Evolutionary conservation across 176 grass and related monocot genomes (phyloP).

Genomic region (Luzula sylvatica): DNA sequence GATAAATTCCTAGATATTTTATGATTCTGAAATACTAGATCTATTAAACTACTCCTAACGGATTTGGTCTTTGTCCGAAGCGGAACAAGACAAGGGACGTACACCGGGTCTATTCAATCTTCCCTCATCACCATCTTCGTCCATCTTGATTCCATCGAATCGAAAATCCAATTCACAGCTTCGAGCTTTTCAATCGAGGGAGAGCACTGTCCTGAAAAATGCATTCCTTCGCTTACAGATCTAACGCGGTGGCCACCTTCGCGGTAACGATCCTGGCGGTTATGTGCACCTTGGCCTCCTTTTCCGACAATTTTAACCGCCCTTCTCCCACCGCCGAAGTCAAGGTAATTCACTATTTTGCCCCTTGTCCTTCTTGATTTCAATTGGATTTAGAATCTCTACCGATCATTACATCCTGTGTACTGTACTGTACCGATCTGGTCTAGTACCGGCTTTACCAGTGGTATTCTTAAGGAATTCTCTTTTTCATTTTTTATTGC

Average conservation of each 20-base stretch:
- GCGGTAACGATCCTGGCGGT: slow-evolving; percentile 73
- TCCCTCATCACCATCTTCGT: neutral
- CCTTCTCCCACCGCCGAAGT: slow-evolving; percentile 50
- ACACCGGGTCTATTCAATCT: neutral
- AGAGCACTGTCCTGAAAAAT: slow-evolving; percentile 17
- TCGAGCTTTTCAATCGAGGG: too few relatives aligned
- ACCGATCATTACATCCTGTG: slow-evolving; percentile 1
- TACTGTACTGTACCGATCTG: neutral
- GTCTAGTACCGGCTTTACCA: neutral
- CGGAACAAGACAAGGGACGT: too few relatives aligned
- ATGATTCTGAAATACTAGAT: too few relatives aligned
- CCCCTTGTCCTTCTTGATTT: neutral
- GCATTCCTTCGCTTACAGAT: slow-evolving; percentile 86
- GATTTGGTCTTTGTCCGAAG: too few relatives aligned
- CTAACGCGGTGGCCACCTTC: slow-evolving; percentile 86
- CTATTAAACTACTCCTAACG: too few relatives aligned
- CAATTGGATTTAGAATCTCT: neutral
- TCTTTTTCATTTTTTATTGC: neutral
- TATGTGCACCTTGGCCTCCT: slow-evolving; percentile 85
- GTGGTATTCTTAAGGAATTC: neutral
- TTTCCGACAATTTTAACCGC: slow-evolving; percentile 79
- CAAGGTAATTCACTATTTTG: slow-evolving; percentile 37
- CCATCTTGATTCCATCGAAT: neutral
- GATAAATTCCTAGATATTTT: too few relatives aligned
- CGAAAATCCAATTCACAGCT: neutral